These are phyloP conservation scores for Aspergillus incahuasiensis DNA, from an alignment of 495 filamentous ascomycete genomes.

Conservation along the genomic window DNA sequence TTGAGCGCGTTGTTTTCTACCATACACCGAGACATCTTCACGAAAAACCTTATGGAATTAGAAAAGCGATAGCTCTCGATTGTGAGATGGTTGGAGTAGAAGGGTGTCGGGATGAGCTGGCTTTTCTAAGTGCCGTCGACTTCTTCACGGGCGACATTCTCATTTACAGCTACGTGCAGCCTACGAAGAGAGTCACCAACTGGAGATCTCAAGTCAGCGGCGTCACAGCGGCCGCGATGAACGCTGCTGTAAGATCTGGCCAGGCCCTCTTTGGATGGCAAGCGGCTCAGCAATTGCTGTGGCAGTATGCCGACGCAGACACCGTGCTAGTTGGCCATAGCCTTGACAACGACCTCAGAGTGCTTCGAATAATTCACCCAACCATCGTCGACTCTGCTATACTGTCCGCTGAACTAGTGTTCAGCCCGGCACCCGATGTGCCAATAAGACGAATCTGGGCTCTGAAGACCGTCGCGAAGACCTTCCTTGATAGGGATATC, in stretches of 20 bases:
- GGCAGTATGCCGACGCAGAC: slow-evolving; percentile 31
- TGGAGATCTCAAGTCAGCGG: slow-evolving; percentile 39
- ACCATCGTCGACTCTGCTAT: slow-evolving; percentile 38
- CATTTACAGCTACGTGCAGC: slow-evolving; percentile 38
- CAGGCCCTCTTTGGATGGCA: slow-evolving; percentile 36
- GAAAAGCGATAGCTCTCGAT: slow-evolving; percentile 26
- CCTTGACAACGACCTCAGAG: slow-evolving; percentile 39
- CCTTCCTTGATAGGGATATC: slow-evolving; percentile 28
- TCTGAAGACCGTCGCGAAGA: slow-evolving; percentile 28
- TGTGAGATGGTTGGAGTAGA: slow-evolving; percentile 32
- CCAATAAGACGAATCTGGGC: slow-evolving; percentile 17
- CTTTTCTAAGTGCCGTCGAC: slow-evolving; percentile 37
- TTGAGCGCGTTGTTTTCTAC: neutral
- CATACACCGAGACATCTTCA: neutral
- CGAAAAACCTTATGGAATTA: neutral
- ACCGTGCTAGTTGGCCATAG: slow-evolving; percentile 46
- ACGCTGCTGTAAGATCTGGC: slow-evolving; percentile 23
- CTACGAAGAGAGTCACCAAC: slow-evolving; percentile 24
- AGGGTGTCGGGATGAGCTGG: slow-evolving; percentile 13
- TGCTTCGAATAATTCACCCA: slow-evolving; percentile 39
- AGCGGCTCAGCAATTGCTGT: slow-evolving; percentile 35
- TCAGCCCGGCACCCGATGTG: neutral
- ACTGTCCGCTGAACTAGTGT: slow-evolving; percentile 24
- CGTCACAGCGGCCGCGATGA: slow-evolving; percentile 26
- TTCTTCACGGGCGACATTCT: slow-evolving; percentile 45